Conservation (phyloP, 2,329 filamentous ascomycete species). For the Pestalotiopsis sp. region DNA sequence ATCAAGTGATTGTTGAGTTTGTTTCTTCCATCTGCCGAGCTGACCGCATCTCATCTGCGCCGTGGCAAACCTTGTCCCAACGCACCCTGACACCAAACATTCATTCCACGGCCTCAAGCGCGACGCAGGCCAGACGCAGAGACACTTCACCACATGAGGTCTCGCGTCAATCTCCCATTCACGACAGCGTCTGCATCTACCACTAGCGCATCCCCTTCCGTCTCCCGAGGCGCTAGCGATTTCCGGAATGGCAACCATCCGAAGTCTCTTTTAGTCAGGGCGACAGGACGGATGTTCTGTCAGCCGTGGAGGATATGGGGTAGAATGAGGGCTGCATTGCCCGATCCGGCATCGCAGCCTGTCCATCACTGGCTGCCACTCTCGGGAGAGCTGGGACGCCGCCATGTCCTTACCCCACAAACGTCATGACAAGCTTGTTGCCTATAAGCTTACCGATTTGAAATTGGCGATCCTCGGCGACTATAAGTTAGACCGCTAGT, state of each 20-base stretch:
- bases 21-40: not conserved
- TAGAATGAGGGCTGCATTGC: not conserved
- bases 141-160: not conserved
- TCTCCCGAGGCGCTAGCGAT: not conserved
- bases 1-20: not conserved
- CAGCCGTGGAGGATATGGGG: constrained; percentile 1
- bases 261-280: not conserved
- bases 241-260: not conserved
- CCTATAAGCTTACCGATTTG: not conserved
- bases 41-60: not conserved
- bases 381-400: not conserved
- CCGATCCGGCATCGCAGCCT: not conserved
- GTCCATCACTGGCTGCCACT: constrained; percentile 1
- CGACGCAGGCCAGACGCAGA: not conserved
- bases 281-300: not conserved
- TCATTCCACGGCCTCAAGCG: not conserved
- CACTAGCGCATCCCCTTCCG: not conserved
- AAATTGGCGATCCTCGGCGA: not conserved
- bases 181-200: not conserved
- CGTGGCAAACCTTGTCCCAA: not conserved
- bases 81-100: not conserved
- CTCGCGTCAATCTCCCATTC: not conserved
- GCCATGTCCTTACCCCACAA: not conserved
- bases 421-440: not conserved
- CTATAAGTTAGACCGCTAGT: not conserved